Evolutionary conservation across 2,329 filamentous ascomycete genomes (phyloP).

Genomic region (Neopestalotiopsis sp.): DNA sequence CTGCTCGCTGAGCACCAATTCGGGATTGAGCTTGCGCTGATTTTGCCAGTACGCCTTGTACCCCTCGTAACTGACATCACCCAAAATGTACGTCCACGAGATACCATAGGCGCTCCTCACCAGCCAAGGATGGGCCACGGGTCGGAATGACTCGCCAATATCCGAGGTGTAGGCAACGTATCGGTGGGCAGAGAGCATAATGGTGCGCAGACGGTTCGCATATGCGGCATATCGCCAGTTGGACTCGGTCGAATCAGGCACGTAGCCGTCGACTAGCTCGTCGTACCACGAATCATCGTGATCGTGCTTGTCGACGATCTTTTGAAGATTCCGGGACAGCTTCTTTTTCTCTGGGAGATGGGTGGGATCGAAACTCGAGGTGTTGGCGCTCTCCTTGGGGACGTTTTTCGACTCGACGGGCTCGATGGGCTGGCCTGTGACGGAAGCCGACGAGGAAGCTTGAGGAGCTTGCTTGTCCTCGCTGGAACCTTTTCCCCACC

Average conservation of each 20-base stretch:
- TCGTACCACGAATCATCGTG: slow-evolving; percentile 78
- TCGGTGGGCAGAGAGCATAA: slow-evolving; percentile 87
- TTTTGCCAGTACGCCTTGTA: slow-evolving; percentile 95
- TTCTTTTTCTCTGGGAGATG: slow-evolving; percentile 56
- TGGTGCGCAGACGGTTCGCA: slow-evolving; percentile 81
- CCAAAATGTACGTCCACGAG: slow-evolving; percentile 90
- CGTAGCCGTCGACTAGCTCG: slow-evolving; percentile 76
- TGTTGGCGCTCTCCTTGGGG: slow-evolving; percentile 32
- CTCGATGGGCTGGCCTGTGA: slow-evolving; percentile 16
- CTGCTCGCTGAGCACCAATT: slow-evolving; percentile 58
- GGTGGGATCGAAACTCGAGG: slow-evolving; percentile 46
- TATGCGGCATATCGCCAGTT: slow-evolving; percentile 93
- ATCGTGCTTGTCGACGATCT: slow-evolving; percentile 62
- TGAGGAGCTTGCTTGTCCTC: slow-evolving; percentile 29
- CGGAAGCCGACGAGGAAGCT: slow-evolving; percentile 26
- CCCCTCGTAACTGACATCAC: slow-evolving; percentile 90
- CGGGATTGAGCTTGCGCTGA: slow-evolving; percentile 74
- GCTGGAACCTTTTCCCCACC: slow-evolving; percentile 37
- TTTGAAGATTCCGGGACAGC: slow-evolving; percentile 61
- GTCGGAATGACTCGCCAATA: slow-evolving; percentile 94
- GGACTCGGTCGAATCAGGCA: slow-evolving; percentile 81
- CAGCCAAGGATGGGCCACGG: slow-evolving; percentile 84
- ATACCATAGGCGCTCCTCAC: slow-evolving; percentile 86
- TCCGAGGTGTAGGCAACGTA: slow-evolving; percentile 98
- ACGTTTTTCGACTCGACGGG: slow-evolving; percentile 17